Percentiles rank a stretch among this genome's conserved stretches.
These are phyloP conservation scores for Ceratocystiopsis brevicomis DNA, from an alignment of 2,329 filamentous ascomycete genomes.

Conservation along the genomic window DNA sequence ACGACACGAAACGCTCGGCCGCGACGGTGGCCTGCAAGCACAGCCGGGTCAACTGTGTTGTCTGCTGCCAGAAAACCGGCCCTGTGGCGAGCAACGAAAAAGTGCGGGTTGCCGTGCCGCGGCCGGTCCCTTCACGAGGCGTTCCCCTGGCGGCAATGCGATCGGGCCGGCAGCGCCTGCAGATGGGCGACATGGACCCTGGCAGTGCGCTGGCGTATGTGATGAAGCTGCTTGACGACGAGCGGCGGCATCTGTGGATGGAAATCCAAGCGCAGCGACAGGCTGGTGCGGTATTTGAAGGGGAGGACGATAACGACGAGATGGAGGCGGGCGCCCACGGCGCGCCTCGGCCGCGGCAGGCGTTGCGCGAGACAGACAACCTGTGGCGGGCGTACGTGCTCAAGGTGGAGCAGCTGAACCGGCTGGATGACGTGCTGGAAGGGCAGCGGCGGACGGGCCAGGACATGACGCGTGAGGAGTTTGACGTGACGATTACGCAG, in stretches of 20 bases:
- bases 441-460: conserved; percentile 51
- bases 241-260: conserved; percentile 57
- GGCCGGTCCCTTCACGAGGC: conserved; percentile 1
- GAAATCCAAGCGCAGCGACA: conserved; percentile 37
- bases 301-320: conserved; percentile 4
- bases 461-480: conserved; percentile 41
- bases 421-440: conserved; percentile 70
- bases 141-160: no score
- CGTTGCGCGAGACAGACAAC: conserved; percentile 7
- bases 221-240: conserved; percentile 64
- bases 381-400: conserved; percentile 10
- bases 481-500: conserved; percentile 44
- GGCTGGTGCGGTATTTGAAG: background rate
- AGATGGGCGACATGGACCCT: conserved; percentile 21
- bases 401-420: conserved; percentile 13
- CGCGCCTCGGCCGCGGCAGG: conserved; percentile 1
- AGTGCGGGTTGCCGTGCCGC: conserved; percentile 8
- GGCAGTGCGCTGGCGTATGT: conserved; percentile 60
- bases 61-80: conserved; percentile 8
- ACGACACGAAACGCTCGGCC: background rate
- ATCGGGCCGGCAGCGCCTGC: background rate
- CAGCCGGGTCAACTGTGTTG: conserved; percentile 9
- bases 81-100: conserved; percentile 1
- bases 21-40: conserved; percentile 4
- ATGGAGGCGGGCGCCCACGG: no score